phyloP scores from a whole-genome alignment of 1,284 basidiomycete species.

The Fomitopsis betulina region DNA sequence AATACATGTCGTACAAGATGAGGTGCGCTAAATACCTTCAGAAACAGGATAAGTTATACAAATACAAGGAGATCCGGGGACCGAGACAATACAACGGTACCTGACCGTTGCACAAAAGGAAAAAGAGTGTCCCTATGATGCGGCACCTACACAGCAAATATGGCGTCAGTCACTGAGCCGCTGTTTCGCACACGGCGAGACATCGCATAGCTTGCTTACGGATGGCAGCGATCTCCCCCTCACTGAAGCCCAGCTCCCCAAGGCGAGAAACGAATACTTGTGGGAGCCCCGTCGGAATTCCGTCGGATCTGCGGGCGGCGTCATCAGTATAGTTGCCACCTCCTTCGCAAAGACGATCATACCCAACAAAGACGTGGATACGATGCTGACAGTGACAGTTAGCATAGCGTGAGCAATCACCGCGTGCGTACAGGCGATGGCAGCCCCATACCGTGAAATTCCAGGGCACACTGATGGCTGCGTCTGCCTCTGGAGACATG shows the following conservation, averaged over 20 bases:
- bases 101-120: neutral
- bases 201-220: neutral
- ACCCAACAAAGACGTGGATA: conserved; percentile 5
- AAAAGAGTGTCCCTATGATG: neutral
- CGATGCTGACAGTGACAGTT: neutral
- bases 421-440: neutral
- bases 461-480: conserved; percentile 2
- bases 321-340: neutral
- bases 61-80: neutral
- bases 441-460: conserved; percentile 1
- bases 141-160: neutral
- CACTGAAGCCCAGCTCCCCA: conserved; percentile 3
- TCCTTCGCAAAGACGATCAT: neutral
- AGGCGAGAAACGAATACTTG: neutral
- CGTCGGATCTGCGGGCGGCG: neutral
- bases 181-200: neutral
- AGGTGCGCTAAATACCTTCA: neutral
- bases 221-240: conserved; percentile 6
- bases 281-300: neutral
- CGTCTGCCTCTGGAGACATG: neutral
- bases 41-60: neutral
- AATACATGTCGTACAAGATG: neutral
- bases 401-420: neutral
- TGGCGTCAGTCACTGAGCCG: neutral
- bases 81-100: neutral